Percentiles rank a stretch among this genome's conserved stretches.
Evolutionary conservation across 805 yeast species (phyloP).

Genomic region (Candida berthetii): DNA sequence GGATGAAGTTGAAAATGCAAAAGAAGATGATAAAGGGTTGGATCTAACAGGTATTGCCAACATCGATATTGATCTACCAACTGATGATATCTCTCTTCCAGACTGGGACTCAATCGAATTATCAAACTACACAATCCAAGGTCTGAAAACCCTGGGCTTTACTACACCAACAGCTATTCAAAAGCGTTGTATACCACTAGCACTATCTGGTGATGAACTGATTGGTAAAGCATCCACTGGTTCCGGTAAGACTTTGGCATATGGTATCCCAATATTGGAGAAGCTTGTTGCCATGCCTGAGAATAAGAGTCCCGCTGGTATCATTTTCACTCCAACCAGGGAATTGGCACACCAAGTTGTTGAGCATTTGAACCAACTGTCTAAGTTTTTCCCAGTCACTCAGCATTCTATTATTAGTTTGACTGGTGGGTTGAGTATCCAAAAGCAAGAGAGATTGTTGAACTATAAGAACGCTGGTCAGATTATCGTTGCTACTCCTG

Average conservation of each 20-base stretch:
- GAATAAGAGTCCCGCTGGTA: conserved; percentile 52
- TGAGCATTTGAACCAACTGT: conserved; percentile 58
- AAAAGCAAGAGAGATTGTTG: conserved; percentile 82
- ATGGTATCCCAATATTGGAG: conserved; percentile 88
- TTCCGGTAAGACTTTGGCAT: conserved; percentile 95
- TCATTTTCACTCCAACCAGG: conserved; percentile 92
- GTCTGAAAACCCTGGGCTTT: conserved; percentile 54
- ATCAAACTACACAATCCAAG: conserved; percentile 53
- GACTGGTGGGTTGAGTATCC: conserved; percentile 94
- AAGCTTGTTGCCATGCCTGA: conserved; percentile 30
- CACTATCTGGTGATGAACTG: conserved; percentile 69
- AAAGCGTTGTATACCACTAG: conserved; percentile 63
- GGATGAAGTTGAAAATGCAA: conserved; percentile 6
- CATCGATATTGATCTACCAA: conserved; percentile 26
- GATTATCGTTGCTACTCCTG: conserved; percentile 91
- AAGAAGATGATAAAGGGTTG: conserved; percentile 14
- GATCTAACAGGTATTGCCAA: conserved; percentile 21
- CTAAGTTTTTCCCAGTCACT: conserved; percentile 45
- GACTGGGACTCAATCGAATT: conserved; percentile 48
- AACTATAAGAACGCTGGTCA: conserved; percentile 59
- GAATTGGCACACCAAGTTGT: conserved; percentile 94
- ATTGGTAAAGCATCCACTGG: conserved; percentile 98
- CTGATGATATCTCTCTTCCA: conserved; percentile 42
- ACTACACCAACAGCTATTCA: conserved; percentile 82
- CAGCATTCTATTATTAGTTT: conserved; percentile 61